Conservation (phyloP, 176 grass and related monocot species). For the Puccinellia tenuiflora region DNA sequence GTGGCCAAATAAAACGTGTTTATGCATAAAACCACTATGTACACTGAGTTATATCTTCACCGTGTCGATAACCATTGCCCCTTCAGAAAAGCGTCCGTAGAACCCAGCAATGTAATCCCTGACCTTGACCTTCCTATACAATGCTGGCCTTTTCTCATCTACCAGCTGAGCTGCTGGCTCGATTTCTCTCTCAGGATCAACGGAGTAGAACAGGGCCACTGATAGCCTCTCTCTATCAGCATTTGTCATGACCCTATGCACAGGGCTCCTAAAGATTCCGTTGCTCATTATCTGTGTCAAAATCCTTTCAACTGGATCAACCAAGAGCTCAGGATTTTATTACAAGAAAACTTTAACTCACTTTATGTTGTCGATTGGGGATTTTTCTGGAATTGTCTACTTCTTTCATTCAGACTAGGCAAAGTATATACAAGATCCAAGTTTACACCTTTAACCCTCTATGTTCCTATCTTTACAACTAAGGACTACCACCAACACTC, state of each 20-base stretch:
- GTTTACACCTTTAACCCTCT: too few relatives aligned
- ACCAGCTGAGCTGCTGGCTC: constrained; percentile 26
- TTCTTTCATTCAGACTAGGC: too few relatives aligned
- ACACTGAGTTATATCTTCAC: constrained; percentile 27
- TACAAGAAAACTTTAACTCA: background rate
- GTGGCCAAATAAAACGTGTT: background rate
- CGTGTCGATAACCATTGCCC: constrained; percentile 36
- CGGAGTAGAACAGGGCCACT: constrained; percentile 35
- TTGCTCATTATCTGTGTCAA: constrained; percentile 49
- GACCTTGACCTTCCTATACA: constrained; percentile 35
- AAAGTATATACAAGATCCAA: too few relatives aligned
- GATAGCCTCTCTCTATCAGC: constrained; percentile 44
- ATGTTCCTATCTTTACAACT: too few relatives aligned
- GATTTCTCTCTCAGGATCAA: constrained; percentile 38
- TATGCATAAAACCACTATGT: background rate
- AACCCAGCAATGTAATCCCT: constrained; percentile 37
- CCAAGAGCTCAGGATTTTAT: background rate
- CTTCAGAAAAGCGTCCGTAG: constrained; percentile 21
- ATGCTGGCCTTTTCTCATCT: constrained; percentile 14
- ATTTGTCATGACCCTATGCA: constrained; percentile 55
- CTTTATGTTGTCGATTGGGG: too few relatives aligned
- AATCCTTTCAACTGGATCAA: background rate
- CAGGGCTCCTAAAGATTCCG: constrained; percentile 44
- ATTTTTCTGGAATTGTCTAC: too few relatives aligned
- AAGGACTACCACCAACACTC: too few relatives aligned